Evolutionary conservation across 108 stramenopile genomes (phyloP).

Genomic region (Nitzschia sp.): DNA sequence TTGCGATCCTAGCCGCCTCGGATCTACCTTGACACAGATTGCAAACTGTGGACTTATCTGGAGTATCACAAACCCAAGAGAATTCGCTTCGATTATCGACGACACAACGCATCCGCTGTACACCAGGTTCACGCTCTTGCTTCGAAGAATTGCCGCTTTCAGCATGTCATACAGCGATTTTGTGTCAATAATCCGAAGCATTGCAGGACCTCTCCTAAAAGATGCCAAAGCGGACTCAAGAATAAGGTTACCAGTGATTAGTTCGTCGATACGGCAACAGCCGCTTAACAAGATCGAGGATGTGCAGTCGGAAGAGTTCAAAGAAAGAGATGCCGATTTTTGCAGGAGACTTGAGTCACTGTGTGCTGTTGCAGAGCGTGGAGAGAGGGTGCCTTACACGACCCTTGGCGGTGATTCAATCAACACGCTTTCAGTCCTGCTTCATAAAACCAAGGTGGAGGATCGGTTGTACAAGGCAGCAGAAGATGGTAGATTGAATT

Average conservation of each 20-base stretch:
- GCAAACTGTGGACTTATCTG: slow-evolving; percentile 77
- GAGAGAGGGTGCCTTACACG: slow-evolving; percentile 68
- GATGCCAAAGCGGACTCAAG: slow-evolving; percentile 50
- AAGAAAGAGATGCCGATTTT: slow-evolving; percentile 63
- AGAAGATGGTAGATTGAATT: slow-evolving; percentile 71
- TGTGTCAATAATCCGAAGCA: slow-evolving; percentile 69
- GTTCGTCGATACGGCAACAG: slow-evolving; percentile 49
- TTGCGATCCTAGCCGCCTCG: slow-evolving; percentile 65
- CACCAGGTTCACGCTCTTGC: slow-evolving; percentile 64
- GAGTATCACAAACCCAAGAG: slow-evolving; percentile 69
- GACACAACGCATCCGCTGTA: slow-evolving; percentile 71
- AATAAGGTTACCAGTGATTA: slow-evolving; percentile 75
- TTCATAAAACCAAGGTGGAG: slow-evolving; percentile 75
- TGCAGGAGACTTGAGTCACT: slow-evolving; percentile 70
- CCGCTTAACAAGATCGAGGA: slow-evolving; percentile 27
- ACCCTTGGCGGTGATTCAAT: slow-evolving; percentile 77
- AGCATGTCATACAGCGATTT: slow-evolving; percentile 88
- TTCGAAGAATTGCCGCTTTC: slow-evolving; percentile 75
- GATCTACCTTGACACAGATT: slow-evolving; percentile 72
- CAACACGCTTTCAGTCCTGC: slow-evolving; percentile 72
- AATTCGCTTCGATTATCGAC: slow-evolving; percentile 76
- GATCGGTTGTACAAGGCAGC: slow-evolving; percentile 78
- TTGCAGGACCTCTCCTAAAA: slow-evolving; percentile 71
- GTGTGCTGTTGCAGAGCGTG: slow-evolving; percentile 72
- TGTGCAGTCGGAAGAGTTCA: slow-evolving; percentile 48